Evolutionary conservation across 2,329 filamentous ascomycete genomes (phyloP).

Genomic region (Myotisia sp.): DNA sequence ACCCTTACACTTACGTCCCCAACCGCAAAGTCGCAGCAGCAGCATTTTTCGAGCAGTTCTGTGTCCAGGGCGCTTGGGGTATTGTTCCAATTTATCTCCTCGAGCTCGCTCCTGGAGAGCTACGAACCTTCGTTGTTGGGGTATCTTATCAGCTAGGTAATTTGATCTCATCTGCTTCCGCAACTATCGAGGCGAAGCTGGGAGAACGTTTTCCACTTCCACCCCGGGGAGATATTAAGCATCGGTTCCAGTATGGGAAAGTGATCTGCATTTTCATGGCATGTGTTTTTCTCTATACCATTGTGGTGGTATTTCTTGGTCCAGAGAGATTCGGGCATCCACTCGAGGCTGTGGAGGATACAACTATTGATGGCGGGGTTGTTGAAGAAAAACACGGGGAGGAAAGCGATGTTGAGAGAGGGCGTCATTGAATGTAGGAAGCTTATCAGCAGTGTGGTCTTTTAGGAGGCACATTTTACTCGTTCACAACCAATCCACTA

Average conservation of each 20-base stretch:
- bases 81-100: constrained; percentile 57
- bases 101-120: constrained; percentile 46
- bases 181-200: constrained; percentile 62
- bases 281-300: constrained; percentile 55
- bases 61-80: constrained; percentile 62
- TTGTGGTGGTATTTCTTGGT: constrained; percentile 36
- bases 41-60: constrained; percentile 74
- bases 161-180: constrained; percentile 46
- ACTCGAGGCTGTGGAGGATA: too few relatives aligned
- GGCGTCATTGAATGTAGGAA: too few relatives aligned
- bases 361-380: too few relatives aligned
- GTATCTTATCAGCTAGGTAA: constrained; percentile 52
- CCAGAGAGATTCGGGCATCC: too few relatives aligned
- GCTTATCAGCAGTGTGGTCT: too few relatives aligned
- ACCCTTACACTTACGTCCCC: constrained; percentile 63
- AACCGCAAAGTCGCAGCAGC: constrained; percentile 50
- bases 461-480: too few relatives aligned
- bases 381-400: too few relatives aligned
- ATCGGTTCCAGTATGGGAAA: constrained; percentile 59
- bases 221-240: constrained; percentile 34
- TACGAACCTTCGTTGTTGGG: constrained; percentile 50
- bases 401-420: too few relatives aligned
- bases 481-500: too few relatives aligned
- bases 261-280: constrained; percentile 89
- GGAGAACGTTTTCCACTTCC: constrained; percentile 61